Percentiles rank a stretch among this genome's conserved stretches.
phyloP scores from a whole-genome alignment of 352 stramenopile genomes.

The Phytophthora macrochlamydospora region DNA sequence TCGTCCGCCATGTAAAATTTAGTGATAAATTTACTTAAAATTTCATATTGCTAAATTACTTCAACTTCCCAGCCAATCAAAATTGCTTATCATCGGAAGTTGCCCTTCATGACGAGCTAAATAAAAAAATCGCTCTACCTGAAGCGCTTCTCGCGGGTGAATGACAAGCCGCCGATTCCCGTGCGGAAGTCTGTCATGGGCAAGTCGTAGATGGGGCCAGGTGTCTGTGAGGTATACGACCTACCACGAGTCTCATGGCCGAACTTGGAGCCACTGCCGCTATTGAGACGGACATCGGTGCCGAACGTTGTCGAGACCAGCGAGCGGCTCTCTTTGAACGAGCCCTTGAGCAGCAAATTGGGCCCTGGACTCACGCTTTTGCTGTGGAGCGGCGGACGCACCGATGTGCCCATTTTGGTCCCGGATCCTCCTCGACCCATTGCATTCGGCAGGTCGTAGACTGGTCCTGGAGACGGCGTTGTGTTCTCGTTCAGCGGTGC shows the following conservation, averaged over 20 bases:
- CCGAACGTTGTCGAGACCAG: slow-evolving; percentile 75
- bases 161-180: slow-evolving; percentile 44
- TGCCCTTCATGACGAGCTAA: neutral
- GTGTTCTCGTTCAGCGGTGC: slow-evolving; percentile 49
- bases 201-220: slow-evolving; percentile 79
- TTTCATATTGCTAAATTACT: neutral
- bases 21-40: neutral
- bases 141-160: slow-evolving; percentile 69
- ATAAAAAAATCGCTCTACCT: slow-evolving; percentile 14
- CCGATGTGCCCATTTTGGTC: slow-evolving; percentile 67
- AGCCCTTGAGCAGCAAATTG: slow-evolving; percentile 63
- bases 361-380: slow-evolving; percentile 66
- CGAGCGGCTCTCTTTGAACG: slow-evolving; percentile 50
- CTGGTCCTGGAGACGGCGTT: slow-evolving; percentile 71
- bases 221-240: slow-evolving; percentile 18
- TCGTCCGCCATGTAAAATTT: neutral
- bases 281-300: slow-evolving; percentile 56
- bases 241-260: too few species aligned
- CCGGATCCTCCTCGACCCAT: slow-evolving; percentile 45
- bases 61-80: slow-evolving; percentile 2
- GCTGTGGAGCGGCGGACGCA: slow-evolving; percentile 55
- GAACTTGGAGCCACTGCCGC: too few species aligned
- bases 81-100: too few species aligned
- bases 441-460: slow-evolving; percentile 70
- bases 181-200: slow-evolving; percentile 66